phyloP scores from a whole-genome alignment of 1,284 basidiomycete genomes.

The Leccinum variabile region DNA sequence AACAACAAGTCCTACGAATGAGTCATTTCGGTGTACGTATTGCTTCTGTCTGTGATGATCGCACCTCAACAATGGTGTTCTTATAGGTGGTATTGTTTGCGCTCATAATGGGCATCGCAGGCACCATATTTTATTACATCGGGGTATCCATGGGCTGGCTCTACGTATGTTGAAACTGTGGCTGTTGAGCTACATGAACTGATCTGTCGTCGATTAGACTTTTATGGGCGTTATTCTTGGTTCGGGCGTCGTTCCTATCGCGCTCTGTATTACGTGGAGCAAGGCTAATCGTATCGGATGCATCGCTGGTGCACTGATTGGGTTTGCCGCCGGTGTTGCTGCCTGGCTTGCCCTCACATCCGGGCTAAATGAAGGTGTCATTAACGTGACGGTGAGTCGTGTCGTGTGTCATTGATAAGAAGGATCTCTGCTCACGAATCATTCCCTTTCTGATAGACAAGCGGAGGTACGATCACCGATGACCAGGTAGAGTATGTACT shows the following conservation, averaged over 20 bases:
- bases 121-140: conserved; percentile 85
- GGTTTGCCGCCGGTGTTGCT: conserved; percentile 71
- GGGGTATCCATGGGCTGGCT: conserved; percentile 90
- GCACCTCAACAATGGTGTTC: conserved; percentile 30
- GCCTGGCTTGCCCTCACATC: conserved; percentile 86
- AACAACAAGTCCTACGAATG: conserved; percentile 58
- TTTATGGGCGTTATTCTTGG: conserved; percentile 87
- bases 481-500: neutral
- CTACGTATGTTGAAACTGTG: conserved; percentile 57
- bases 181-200: neutral
- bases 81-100: conserved; percentile 70
- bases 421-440: neutral
- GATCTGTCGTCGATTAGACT: conserved; percentile 42
- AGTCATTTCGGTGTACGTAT: conserved; percentile 53
- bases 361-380: conserved; percentile 62
- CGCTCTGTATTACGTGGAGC: conserved; percentile 77
- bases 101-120: conserved; percentile 78
- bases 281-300: conserved; percentile 85
- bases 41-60: conserved; percentile 31
- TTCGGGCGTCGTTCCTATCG: conserved; percentile 85
- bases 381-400: conserved; percentile 64
- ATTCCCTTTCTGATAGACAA: conserved; percentile 39
- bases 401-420: neutral
- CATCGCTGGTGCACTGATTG: conserved; percentile 67
- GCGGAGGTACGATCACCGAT: conserved; percentile 41